phyloP scores from a whole-genome alignment of 1,284 basidiomycete genomes.

The Takashimella koratensis region DNA sequence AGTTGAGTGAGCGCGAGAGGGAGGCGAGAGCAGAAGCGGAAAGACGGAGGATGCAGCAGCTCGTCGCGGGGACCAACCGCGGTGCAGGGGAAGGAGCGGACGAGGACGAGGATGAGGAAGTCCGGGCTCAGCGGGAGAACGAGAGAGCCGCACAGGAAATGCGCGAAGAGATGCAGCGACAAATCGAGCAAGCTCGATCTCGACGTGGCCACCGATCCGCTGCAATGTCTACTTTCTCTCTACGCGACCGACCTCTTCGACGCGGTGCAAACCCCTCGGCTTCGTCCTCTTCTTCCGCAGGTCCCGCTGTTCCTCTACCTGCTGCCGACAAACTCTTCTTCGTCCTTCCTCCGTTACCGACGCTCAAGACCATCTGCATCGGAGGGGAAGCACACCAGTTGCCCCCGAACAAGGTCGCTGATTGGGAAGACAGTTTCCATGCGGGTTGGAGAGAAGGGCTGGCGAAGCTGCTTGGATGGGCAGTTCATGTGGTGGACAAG shows the following conservation, averaged over 20 bases:
- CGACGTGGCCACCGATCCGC: slow-evolving; percentile 44
- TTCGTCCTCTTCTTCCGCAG: slow-evolving; percentile 8
- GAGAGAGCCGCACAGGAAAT: slow-evolving; percentile 19
- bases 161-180: slow-evolving; percentile 26
- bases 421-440: slow-evolving; percentile 47
- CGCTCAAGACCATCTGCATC: slow-evolving; percentile 40
- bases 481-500: slow-evolving; percentile 40
- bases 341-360: slow-evolving; percentile 46
- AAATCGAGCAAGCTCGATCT: slow-evolving; percentile 30
- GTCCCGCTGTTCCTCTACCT: slow-evolving; percentile 21
- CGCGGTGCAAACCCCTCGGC: slow-evolving; percentile 3
- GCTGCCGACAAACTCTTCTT: slow-evolving; percentile 38
- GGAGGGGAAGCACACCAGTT: slow-evolving; percentile 45
- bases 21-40: slow-evolving; percentile 30
- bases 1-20: slow-evolving; percentile 33
- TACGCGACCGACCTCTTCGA: slow-evolving; percentile 37
- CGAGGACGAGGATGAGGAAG: slow-evolving; percentile 12
- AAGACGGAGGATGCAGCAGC: slow-evolving; percentile 7
- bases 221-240: slow-evolving; percentile 41
- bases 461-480: slow-evolving; percentile 43
- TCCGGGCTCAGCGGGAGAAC: slow-evolving; percentile 13
- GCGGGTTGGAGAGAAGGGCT: slow-evolving; percentile 46
- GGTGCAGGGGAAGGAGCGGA: slow-evolving; percentile 10
- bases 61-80: neutral
- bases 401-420: slow-evolving; percentile 20